Percentiles rank a stretch among this genome's conserved stretches.
Evolutionary conservation across 164 flowering plant genomes (phyloP).

Genomic region (Chimonanthus salicifolius): DNA sequence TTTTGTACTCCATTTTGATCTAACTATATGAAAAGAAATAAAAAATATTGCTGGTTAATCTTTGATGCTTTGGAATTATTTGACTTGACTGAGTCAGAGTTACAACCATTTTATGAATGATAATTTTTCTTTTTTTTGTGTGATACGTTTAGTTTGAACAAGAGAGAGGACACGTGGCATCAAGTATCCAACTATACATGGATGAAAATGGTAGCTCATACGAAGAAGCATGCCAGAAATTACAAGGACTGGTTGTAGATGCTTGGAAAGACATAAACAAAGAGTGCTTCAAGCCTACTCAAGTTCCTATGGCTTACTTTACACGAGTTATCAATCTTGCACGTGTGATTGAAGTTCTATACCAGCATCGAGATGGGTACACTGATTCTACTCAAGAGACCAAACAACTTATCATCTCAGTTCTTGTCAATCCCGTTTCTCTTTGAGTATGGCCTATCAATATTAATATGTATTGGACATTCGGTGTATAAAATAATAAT

Average conservation of each 20-base stretch:
- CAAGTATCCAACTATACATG: slow-evolving; percentile 1
- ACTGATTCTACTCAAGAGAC: neutral
- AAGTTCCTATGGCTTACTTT: neutral
- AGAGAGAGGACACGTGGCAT: neutral
- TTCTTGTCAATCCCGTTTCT: slow-evolving; percentile 1
- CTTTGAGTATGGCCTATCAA: neutral
- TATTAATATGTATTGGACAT: no score
- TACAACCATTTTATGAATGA: neutral
- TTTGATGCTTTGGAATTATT: no score
- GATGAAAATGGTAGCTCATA: neutral
- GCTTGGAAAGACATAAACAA: slow-evolving; percentile 6
- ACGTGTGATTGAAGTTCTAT: neutral
- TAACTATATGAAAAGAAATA: no score
- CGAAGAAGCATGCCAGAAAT: neutral
- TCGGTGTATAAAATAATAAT: no score
- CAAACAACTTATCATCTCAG: neutral
- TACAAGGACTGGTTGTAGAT: neutral
- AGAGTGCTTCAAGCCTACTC: neutral
- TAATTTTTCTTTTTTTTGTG: neutral
- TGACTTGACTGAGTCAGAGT: neutral
- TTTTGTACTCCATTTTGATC: no score
- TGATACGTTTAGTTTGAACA: slow-evolving; percentile 1
- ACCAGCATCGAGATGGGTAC: slow-evolving; percentile 5
- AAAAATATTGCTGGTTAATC: no score
- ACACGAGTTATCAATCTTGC: neutral